These are phyloP conservation scores for Saururus chinensis DNA, from an alignment of 164 flowering plant genomes.

Conservation along the genomic window DNA sequence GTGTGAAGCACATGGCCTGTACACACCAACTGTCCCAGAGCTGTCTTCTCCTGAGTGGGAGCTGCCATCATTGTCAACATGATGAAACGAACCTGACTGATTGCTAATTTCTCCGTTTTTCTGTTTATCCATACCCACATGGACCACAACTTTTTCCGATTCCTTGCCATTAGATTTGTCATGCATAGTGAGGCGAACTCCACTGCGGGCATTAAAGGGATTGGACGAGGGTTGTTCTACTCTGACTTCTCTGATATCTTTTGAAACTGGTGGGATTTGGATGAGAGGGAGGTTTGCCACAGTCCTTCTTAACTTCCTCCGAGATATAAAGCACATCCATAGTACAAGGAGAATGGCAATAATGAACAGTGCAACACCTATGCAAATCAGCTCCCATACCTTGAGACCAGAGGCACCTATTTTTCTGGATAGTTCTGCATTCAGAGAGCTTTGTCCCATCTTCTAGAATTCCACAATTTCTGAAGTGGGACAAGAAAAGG, in stretches of 20 bases:
- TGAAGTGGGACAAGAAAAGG: background rate
- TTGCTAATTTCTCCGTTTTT: slow-evolving; percentile 40
- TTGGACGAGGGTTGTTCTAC: slow-evolving; percentile 49
- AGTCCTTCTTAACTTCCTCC: slow-evolving; percentile 49
- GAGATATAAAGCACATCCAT: slow-evolving; percentile 41
- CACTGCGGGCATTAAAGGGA: slow-evolving; percentile 27
- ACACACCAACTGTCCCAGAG: slow-evolving; percentile 16
- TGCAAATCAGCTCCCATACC: slow-evolving; percentile 62
- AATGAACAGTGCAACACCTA: slow-evolving; percentile 41
- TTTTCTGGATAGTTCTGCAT: slow-evolving; percentile 37
- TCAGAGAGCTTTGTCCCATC: slow-evolving; percentile 45
- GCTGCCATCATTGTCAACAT: slow-evolving; percentile 46
- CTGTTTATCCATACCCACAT: slow-evolving; percentile 20
- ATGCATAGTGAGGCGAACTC: slow-evolving; percentile 23
- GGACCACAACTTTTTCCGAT: slow-evolving; percentile 41
- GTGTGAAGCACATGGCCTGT: slow-evolving; percentile 33
- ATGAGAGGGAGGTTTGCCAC: slow-evolving; percentile 27
- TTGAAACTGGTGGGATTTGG: slow-evolving; percentile 42
- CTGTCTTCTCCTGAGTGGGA: slow-evolving; percentile 46
- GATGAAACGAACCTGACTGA: slow-evolving; percentile 53
- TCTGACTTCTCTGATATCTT: slow-evolving; percentile 68
- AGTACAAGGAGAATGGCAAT: slow-evolving; percentile 37
- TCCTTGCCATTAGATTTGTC: slow-evolving; percentile 50
- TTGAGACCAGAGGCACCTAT: slow-evolving; percentile 41
- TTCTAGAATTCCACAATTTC: background rate